Percentiles rank a stretch among this genome's conserved stretches.
Conservation (phyloP, 1,139 yeast species). For the Pichia kudriavzevii region DNA sequence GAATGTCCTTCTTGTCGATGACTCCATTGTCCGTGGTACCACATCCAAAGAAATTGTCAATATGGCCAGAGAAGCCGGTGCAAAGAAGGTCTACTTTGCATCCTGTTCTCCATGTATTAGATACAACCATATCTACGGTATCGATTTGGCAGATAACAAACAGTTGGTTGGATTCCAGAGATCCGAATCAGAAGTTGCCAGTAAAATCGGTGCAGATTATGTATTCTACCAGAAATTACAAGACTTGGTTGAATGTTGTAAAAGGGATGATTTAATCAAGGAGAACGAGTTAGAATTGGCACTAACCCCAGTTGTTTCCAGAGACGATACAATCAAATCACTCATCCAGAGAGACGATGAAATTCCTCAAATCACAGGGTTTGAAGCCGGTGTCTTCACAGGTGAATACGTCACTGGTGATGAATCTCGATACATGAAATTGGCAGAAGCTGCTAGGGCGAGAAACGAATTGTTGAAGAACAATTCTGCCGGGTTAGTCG, state of each 20-base stretch:
- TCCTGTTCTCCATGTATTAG: constrained; percentile 97
- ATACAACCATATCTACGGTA: constrained; percentile 92
- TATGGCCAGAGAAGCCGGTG: constrained; percentile 98
- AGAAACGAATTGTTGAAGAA: constrained; percentile 55
- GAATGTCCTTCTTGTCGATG: constrained; percentile 89
- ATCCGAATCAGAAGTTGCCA: constrained; percentile 64
- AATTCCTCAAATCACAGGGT: constrained; percentile 39
- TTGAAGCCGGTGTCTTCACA: constrained; percentile 97
- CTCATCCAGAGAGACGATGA: constrained; percentile 19
- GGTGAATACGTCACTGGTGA: constrained; percentile 91
- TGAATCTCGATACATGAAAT: constrained; percentile 73
- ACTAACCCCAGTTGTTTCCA: constrained; percentile 27
- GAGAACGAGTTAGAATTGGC: constrained; percentile 27
- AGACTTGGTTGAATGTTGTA: constrained; percentile 77
- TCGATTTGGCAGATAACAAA: constrained; percentile 91
- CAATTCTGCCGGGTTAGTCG: constrained; percentile 37
- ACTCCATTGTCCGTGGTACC: constrained; percentile 95
- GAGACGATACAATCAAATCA: constrained; percentile 24
- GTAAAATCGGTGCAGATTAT: constrained; percentile 82
- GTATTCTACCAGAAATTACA: constrained; percentile 83
- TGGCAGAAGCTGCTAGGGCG: constrained; percentile 78
- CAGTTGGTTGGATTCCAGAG: constrained; percentile 86
- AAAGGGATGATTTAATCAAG: constrained; percentile 35
- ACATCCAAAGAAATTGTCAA: constrained; percentile 92
- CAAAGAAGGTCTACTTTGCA: constrained; percentile 85